Conservation (phyloP, 208 protist genomes). For the Acanthamoeba culbertsoni region DNA sequence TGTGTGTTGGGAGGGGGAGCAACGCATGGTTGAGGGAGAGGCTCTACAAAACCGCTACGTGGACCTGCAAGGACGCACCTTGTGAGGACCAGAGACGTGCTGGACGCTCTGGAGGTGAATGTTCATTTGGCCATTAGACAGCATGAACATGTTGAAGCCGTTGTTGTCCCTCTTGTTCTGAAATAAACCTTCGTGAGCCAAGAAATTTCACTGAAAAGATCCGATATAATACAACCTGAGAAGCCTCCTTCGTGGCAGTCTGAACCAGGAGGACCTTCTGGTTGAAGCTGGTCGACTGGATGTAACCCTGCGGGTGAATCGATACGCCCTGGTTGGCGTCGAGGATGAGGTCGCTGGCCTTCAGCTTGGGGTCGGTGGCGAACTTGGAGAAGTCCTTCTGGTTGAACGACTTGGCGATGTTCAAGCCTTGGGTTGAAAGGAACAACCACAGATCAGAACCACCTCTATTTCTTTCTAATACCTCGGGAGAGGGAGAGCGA, state of each 20-base stretch:
- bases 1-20: not conserved
- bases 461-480: too few relatives aligned
- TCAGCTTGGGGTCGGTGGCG: not conserved
- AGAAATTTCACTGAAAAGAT: not conserved
- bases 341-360: constrained; percentile 19
- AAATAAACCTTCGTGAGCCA: not conserved
- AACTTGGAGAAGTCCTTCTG: constrained; percentile 62
- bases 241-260: not conserved
- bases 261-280: constrained; percentile 52
- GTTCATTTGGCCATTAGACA: constrained; percentile 19
- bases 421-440: constrained; percentile 47
- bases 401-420: constrained; percentile 56
- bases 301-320: constrained; percentile 17
- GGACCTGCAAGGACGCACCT: not conserved
- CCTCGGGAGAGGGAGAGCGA: too few relatives aligned
- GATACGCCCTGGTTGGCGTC: constrained; percentile 22
- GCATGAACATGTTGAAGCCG: constrained; percentile 56
- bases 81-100: not conserved
- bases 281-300: constrained; percentile 5
- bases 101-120: not conserved
- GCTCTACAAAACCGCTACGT: too few relatives aligned
- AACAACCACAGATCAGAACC: too few relatives aligned
- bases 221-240: too few relatives aligned
- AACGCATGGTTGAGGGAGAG: not conserved
- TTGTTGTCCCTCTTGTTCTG: constrained; percentile 27